Evolutionary conservation across 805 yeast genomes (phyloP).

Genomic region (Cephaloascus fragrans): DNA sequence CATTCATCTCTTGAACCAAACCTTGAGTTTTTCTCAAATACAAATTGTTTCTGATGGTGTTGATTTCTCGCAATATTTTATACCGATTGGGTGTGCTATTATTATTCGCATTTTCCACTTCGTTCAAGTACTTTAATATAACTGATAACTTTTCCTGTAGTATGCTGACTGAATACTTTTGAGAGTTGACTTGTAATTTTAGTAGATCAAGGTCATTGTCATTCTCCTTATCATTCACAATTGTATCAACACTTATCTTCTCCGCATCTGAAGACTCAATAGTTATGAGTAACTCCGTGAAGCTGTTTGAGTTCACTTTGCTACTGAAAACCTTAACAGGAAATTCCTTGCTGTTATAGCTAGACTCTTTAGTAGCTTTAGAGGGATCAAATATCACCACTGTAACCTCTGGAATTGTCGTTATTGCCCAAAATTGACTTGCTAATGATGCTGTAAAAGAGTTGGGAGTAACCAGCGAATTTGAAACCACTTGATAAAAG

Average conservation of each 20-base stretch:
- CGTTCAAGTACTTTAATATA: not conserved
- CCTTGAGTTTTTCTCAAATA: not conserved
- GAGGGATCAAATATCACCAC: not conserved
- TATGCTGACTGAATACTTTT: not conserved
- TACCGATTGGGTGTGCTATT: too few relatives aligned
- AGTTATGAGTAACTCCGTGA: not conserved
- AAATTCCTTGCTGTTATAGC: not conserved
- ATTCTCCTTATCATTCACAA: not conserved
- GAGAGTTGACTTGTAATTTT: not conserved
- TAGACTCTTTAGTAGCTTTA: not conserved
- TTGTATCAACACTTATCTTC: not conserved
- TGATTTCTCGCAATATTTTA: not conserved
- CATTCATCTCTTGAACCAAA: not conserved
- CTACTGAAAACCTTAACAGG: not conserved
- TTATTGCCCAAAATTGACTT: not conserved
- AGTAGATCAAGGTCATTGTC: not conserved
- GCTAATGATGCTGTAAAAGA: not conserved
- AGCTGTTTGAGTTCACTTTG: not conserved
- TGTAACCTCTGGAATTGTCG: not conserved
- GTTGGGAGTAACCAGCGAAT: not conserved
- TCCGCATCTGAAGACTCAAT: not conserved
- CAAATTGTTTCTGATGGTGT: not conserved
- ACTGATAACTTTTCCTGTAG: not conserved
- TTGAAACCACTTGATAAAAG: not conserved
- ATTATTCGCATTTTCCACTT: not conserved